Base-by-base conservation (phyloP, 192 early-diverging fungal species). In the Backusella parvicylindrica region DNA sequence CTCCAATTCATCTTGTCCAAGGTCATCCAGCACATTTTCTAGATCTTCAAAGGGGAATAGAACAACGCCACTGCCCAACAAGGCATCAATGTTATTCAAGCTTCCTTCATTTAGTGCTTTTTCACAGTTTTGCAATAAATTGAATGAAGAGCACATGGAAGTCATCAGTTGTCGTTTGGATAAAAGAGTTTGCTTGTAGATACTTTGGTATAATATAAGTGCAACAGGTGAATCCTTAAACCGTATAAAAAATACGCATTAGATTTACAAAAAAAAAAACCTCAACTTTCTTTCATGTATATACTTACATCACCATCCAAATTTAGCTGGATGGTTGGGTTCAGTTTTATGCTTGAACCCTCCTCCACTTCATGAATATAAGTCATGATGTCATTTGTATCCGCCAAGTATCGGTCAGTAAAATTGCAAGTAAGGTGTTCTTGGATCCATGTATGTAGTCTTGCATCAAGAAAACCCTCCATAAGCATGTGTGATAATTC, bases 41-140 rank as follows among this genome's bases (percentile, higher is more conserved):
- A 81, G 60, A 36, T 75, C 81, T 36, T 80, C 82, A 0, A 72
- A 68, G 7, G 84, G 76, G 41, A 84, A 89, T 68, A 90, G 72
- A 5, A 82, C 67, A 9, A 93, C 74, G 6, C 93, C 91, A 67
- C 90, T 90, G 3, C 89, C 91, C 2, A 95, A 83, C 3, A 93
- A 77, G 1, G 89, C 92, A 75, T 92, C 92, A 43, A 95, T 87
- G 3, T 88, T 87, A 21, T 83, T 83, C 12, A 93, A 77, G 15
- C 81, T 82, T 33, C 86, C 86, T 1, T 81, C 75, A 66, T 82
- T 83, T 8, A 85, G 75, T 0, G 84, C 81, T 63, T 92, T 91
- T 43, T 92, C 89, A 70, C 91, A 92, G 0, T 86, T 88, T 76
- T 95, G 93, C 30, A 92, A 73, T 31, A 95, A 79, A 60, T 91